Conservation (phyloP, 2,329 filamentous ascomycete species). For the Cladophialophora immunda region DNA sequence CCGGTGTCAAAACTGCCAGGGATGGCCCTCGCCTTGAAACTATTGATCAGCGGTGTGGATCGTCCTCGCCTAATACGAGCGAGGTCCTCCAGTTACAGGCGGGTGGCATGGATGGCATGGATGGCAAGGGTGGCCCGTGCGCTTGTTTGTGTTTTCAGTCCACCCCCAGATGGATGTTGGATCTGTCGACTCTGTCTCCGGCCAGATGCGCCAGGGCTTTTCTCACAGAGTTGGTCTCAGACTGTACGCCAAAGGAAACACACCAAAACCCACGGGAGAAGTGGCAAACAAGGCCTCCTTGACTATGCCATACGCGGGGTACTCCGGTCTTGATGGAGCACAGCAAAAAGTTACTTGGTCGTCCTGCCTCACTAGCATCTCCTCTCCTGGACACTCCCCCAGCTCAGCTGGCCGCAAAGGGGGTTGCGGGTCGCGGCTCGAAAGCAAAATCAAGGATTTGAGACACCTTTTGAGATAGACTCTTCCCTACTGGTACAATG, state of each 20-base stretch:
- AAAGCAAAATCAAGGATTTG: constrained; percentile 1
- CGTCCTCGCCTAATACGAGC: constrained; percentile 12
- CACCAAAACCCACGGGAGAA: neutral
- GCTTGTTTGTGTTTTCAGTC: neutral
- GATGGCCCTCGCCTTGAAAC: neutral
- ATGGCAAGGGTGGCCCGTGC: neutral
- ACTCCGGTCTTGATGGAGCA: neutral
- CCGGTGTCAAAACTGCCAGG: constrained; percentile 8
- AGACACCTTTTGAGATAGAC: neutral
- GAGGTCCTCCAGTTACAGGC: constrained; percentile 4
- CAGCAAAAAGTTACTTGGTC: constrained; percentile 3
- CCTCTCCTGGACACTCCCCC: constrained; percentile 6
- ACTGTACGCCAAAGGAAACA: neutral
- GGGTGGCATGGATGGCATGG: neutral
- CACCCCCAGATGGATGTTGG: neutral
- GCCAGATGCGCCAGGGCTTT: neutral
- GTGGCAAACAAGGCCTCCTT: neutral
- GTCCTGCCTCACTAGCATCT: neutral
- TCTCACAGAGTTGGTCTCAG: neutral
- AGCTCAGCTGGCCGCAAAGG: constrained; percentile 1
- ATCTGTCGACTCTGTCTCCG: neutral
- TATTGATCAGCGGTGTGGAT: constrained; percentile 4
- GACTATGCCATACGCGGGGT: neutral
- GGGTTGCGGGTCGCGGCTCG: neutral
- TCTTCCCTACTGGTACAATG: neutral